These are phyloP conservation scores for Ustilago esculenta DNA, from an alignment of 1,284 basidiomycete species.

Conservation along the genomic window DNA sequence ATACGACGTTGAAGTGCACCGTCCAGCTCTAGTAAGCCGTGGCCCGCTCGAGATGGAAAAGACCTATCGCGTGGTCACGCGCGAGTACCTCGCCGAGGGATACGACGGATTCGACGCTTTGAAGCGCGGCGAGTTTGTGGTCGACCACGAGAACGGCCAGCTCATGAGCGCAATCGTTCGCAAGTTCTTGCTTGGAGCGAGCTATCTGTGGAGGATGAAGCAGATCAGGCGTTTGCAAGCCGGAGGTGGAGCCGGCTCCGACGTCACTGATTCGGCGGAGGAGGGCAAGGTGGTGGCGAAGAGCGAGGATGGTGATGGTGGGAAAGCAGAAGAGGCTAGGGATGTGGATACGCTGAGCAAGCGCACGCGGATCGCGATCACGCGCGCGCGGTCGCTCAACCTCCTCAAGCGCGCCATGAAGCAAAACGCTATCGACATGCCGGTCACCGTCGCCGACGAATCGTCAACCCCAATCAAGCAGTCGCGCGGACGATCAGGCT, in stretches of 20 bases:
- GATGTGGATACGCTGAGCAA: conserved; percentile 20
- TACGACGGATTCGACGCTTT: conserved; percentile 82
- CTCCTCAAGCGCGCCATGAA: conserved; percentile 28
- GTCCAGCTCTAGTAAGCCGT: conserved; percentile 28
- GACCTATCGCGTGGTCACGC: conserved; percentile 78
- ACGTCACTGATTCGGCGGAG: too few relatives aligned
- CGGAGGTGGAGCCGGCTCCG: too few relatives aligned
- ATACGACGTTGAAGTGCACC: conserved; percentile 47
- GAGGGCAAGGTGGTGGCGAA: neutral
- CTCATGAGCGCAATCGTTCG: conserved; percentile 83
- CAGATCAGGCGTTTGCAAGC: conserved; percentile 35
- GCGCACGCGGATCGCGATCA: conserved; percentile 25
- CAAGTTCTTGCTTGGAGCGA: conserved; percentile 79
- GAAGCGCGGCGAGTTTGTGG: conserved; percentile 75
- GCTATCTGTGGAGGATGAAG: conserved; percentile 57
- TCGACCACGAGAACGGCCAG: conserved; percentile 86
- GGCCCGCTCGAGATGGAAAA: conserved; percentile 48
- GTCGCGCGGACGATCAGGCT: conserved; percentile 1
- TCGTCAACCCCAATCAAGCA: conserved; percentile 22
- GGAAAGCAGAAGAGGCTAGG: neutral
- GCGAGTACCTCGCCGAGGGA: conserved; percentile 76
- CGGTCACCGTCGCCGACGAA: neutral
- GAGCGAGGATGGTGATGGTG: neutral
- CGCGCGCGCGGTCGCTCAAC: conserved; percentile 28
- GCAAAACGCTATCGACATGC: conserved; percentile 1